Percentiles rank a stretch among this genome's conserved stretches.
phyloP scores from a whole-genome alignment of 108 stramenopile species.

The Nitzschia inconspicua region DNA sequence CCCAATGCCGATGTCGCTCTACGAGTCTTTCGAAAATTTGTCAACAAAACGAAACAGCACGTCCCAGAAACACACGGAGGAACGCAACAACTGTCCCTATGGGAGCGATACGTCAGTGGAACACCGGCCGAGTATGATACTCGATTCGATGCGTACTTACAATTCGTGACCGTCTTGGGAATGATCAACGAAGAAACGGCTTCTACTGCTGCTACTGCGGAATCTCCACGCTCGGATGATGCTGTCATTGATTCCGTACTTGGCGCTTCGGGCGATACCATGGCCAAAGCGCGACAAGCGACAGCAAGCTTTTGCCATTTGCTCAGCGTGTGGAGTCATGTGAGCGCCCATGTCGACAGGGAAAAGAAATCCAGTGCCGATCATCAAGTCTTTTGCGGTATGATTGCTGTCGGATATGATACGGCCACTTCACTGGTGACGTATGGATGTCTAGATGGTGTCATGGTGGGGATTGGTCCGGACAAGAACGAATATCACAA shows the following conservation, averaged over 20 bases:
- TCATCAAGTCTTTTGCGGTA: slow-evolving; percentile 32
- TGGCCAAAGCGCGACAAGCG: slow-evolving; percentile 41
- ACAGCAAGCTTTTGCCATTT: slow-evolving; percentile 62
- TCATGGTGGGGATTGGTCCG: slow-evolving; percentile 33
- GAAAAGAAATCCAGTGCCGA: slow-evolving; percentile 15
- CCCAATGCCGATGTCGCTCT: slow-evolving; percentile 57
- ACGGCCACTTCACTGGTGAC: slow-evolving; percentile 63
- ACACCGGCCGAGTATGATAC: slow-evolving; percentile 19
- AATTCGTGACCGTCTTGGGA: slow-evolving; percentile 34
- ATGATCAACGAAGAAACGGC: slow-evolving; percentile 11
- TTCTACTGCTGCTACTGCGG: background rate
- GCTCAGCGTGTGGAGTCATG: slow-evolving; percentile 55
- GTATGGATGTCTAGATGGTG: slow-evolving; percentile 78
- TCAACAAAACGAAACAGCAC: slow-evolving; percentile 45
- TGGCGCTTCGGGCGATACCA: slow-evolving; percentile 54
- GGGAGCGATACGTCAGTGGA: slow-evolving; percentile 48
- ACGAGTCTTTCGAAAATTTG: slow-evolving; percentile 71
- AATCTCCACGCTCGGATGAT: slow-evolving; percentile 7
- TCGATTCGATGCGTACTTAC: slow-evolving; percentile 43
- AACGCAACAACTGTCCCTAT: slow-evolving; percentile 30
- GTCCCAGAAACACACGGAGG: slow-evolving; percentile 64
- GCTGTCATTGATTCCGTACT: slow-evolving; percentile 42
- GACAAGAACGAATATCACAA: slow-evolving; percentile 20
- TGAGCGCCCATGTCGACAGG: slow-evolving; percentile 39
- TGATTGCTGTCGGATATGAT: slow-evolving; percentile 53